A percentile compares a stretch with the other conserved stretches of the same genome.
Evolutionary conservation across 228 moss, liverwort and hornwort genomes (phyloP).

Genomic region (Sphagnum fallax): DNA sequence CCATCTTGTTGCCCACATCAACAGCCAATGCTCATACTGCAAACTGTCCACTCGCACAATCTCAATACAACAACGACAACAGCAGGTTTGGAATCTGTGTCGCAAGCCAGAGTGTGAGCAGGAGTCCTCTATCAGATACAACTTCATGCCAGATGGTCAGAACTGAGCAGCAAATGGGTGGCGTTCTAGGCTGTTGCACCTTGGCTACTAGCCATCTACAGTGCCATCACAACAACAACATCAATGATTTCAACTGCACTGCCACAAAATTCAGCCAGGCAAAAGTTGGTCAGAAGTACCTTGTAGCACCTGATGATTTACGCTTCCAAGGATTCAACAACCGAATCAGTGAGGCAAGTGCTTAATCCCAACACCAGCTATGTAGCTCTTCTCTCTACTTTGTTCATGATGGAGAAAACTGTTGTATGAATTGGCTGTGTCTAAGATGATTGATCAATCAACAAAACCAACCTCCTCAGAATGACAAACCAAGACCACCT

Average conservation of each 20-base stretch:
- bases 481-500: too few relatives aligned
- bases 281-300: not conserved
- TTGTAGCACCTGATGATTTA: not conserved
- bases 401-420: too few relatives aligned
- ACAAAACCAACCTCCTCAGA: too few relatives aligned
- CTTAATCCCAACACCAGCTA: not conserved
- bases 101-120: not conserved
- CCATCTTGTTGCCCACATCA: slow-evolving; percentile 1
- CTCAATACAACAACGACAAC: not conserved
- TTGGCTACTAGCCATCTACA: slow-evolving; percentile 48
- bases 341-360: slow-evolving; percentile 9
- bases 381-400: too few relatives aligned
- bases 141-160: not conserved
- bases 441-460: too few relatives aligned
- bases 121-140: not conserved
- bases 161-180: slow-evolving; percentile 28
- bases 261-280: not conserved
- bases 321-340: not conserved
- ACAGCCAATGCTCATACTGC: not conserved
- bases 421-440: too few relatives aligned
- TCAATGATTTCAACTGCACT: not conserved
- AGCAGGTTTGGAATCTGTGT: not conserved
- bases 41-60: not conserved
- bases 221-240: slow-evolving; percentile 18
- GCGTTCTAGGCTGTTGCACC: slow-evolving; percentile 34